A percentile compares a stretch with the other conserved stretches of the same genome.
Conservation (phyloP, 2,329 filamentous ascomycete genomes). For the Colletotrichum musicola region DNA sequence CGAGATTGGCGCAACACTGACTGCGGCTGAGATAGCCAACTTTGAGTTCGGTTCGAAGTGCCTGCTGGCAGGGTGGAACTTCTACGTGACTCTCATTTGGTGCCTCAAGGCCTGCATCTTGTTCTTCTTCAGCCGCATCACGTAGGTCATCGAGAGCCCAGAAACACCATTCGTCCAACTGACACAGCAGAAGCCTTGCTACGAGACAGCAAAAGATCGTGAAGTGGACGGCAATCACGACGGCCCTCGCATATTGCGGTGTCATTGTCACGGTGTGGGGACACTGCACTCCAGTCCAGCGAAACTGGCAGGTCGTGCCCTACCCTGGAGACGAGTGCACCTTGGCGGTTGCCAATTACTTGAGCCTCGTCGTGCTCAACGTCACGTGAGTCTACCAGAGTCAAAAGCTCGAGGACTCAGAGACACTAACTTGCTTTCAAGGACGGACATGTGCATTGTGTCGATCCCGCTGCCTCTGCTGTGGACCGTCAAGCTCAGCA, state of each 20-base stretch:
- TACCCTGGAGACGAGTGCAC: conserved; percentile 56
- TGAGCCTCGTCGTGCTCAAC: conserved; percentile 52
- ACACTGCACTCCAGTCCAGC: conserved; percentile 52
- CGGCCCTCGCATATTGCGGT: conserved; percentile 48
- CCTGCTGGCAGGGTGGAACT: conserved; percentile 53
- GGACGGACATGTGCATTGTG: conserved; percentile 55
- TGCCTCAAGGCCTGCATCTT: conserved; percentile 57
- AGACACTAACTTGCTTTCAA: conserved; percentile 34
- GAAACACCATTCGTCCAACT: background rate
- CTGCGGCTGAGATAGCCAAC: conserved; percentile 45
- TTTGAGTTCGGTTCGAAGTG: conserved; percentile 51
- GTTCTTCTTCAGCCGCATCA: conserved; percentile 58
- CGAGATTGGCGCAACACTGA: conserved; percentile 48
- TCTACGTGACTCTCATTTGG: conserved; percentile 58
- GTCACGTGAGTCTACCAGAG: conserved; percentile 45
- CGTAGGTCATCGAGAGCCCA: conserved; percentile 46
- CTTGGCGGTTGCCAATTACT: conserved; percentile 51
- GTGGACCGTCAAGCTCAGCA: conserved; percentile 53
- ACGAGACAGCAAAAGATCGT: conserved; percentile 53
- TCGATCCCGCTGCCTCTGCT: conserved; percentile 56
- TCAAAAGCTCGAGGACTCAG: background rate
- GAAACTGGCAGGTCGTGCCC: conserved; percentile 56
- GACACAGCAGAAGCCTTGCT: conserved; percentile 45
- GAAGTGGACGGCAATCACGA: conserved; percentile 48
- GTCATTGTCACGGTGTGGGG: conserved; percentile 51